phyloP scores from a whole-genome alignment of 352 stramenopile species.

The Pythium dissotocum region DNA sequence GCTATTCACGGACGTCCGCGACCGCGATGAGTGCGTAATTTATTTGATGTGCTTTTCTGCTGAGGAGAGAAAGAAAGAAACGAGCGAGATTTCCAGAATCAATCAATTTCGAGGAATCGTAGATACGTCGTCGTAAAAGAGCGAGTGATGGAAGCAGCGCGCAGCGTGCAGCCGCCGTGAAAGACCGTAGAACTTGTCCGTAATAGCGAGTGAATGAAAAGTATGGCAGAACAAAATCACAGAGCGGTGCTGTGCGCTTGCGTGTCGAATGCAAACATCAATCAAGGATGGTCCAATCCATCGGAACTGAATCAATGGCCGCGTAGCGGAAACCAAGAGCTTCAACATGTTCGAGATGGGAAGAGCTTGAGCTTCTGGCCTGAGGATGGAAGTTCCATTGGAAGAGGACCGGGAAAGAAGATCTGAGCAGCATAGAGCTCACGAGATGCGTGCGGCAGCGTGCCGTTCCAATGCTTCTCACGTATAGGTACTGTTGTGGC shows the following conservation, averaged over 20 bases:
- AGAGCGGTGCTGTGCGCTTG: background rate
- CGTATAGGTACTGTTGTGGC: background rate
- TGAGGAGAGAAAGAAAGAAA: conserved; percentile 1
- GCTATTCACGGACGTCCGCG: conserved; percentile 13
- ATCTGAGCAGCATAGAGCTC: background rate
- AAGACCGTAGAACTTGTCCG: background rate
- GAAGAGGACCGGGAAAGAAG: background rate
- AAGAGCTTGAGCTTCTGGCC: background rate
- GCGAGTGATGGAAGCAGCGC: background rate
- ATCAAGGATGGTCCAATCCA: background rate
- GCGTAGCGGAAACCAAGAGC: background rate
- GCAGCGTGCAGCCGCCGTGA: no score
- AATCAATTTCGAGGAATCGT: background rate
- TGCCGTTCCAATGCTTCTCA: background rate
- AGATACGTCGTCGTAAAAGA: background rate
- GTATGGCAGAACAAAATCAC: background rate
- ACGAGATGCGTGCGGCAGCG: background rate
- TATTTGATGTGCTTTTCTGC: conserved; percentile 20
- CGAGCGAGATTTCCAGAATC: background rate
- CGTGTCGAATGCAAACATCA: background rate
- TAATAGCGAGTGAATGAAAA: conserved; percentile 1
- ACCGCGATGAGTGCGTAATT: conserved; percentile 29
- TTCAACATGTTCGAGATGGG: background rate
- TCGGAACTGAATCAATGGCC: background rate
- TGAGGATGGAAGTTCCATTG: background rate